These are phyloP conservation scores for Gloeophyllum trabeum DNA, from an alignment of 768 basidiomycete species.

Conservation along the genomic window DNA sequence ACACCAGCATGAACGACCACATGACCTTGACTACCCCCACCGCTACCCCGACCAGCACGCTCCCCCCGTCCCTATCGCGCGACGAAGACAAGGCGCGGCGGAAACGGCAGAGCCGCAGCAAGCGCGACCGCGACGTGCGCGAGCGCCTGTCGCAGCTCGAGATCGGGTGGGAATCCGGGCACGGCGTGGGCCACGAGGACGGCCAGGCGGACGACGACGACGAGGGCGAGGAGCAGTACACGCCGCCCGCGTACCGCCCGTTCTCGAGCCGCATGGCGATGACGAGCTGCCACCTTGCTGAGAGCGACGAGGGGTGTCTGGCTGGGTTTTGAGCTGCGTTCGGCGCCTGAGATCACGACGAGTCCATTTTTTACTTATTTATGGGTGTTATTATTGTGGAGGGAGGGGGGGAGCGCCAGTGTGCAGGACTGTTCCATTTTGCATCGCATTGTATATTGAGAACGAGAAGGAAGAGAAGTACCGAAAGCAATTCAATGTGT, in stretches of 20 bases:
- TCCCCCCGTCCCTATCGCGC: not conserved
- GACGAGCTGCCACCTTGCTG: slow-evolving; percentile 3
- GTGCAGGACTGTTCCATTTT: no score
- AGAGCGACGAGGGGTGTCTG: slow-evolving; percentile 11
- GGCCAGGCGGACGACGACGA: not conserved
- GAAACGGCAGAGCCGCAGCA: not conserved
- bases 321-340: slow-evolving; percentile 15
- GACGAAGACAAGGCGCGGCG: not conserved
- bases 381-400: no score
- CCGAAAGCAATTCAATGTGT: no score
- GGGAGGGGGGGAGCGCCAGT: no score
- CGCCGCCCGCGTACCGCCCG: not conserved
- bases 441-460: no score
- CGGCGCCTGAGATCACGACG: no score
- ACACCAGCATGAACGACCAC: not conserved
- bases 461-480: no score
- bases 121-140: no score
- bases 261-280: slow-evolving; percentile 1
- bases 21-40: not conserved
- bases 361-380: no score
- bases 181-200: not conserved
- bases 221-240: not conserved
- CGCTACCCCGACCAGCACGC: not conserved
- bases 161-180: not conserved
- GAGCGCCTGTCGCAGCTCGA: no score